Conservation (phyloP, 306 rosid genomes). For the Echinosophora koreensis region DNA sequence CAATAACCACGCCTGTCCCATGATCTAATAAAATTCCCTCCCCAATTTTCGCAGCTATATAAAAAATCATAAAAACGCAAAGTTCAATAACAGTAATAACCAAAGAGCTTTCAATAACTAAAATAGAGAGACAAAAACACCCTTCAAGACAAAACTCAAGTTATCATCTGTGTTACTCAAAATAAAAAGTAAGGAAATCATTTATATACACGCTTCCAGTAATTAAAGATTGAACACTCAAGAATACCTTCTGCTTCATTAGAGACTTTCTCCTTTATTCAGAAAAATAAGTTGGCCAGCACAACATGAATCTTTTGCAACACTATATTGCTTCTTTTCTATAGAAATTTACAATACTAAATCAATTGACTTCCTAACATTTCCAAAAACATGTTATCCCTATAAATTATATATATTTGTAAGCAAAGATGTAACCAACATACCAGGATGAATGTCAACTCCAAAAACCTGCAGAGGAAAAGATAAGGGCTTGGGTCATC, state of each 20-base stretch:
- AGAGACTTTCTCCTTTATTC: slow-evolving; percentile 32
- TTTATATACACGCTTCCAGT: slow-evolving; percentile 14
- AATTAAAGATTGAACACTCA: slow-evolving; percentile 21
- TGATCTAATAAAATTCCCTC: slow-evolving; percentile 98
- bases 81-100: slow-evolving; percentile 42
- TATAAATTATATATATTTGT: slow-evolving; percentile 11
- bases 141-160: slow-evolving; percentile 40
- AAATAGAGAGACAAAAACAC: slow-evolving; percentile 34
- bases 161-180: slow-evolving; percentile 19
- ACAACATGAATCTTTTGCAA: slow-evolving; percentile 34
- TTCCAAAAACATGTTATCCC: slow-evolving; percentile 26
- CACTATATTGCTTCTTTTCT: slow-evolving; percentile 24
- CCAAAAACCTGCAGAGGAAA: slow-evolving; percentile 79
- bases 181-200: slow-evolving; percentile 18
- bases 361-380: slow-evolving; percentile 6
- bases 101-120: slow-evolving; percentile 43
- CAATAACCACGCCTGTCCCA: slow-evolving; percentile 94
- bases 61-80: slow-evolving; percentile 14
- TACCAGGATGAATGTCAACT: slow-evolving; percentile 96
- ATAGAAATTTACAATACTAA: slow-evolving; percentile 21
- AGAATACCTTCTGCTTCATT: slow-evolving; percentile 17
- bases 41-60: slow-evolving; percentile 89
- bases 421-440: slow-evolving; percentile 40
- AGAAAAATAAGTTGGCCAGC: slow-evolving; percentile 27
- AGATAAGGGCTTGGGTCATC: slow-evolving; percentile 39